These are phyloP conservation scores for Exutisphaerella laricina DNA, from an alignment of 2,329 filamentous ascomycete genomes.

Conservation along the genomic window DNA sequence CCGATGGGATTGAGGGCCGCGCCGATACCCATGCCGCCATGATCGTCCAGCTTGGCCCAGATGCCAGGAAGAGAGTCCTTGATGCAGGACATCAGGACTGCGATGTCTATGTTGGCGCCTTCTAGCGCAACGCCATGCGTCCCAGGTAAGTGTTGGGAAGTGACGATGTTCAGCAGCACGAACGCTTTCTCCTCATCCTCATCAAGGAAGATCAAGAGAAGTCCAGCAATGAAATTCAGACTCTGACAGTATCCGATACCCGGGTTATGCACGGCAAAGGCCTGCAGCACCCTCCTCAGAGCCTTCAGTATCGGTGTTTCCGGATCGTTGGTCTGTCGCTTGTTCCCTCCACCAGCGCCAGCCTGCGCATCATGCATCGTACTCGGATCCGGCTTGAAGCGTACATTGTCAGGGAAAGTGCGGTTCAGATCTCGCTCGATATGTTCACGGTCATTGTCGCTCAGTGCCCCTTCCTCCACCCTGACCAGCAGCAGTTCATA, in stretches of 20 bases:
- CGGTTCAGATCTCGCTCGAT: slow-evolving; percentile 92
- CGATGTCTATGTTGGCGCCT: slow-evolving; percentile 87
- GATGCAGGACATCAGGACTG: slow-evolving; percentile 82
- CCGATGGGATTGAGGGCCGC: slow-evolving; percentile 38
- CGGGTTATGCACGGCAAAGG: slow-evolving; percentile 86
- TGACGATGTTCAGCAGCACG: slow-evolving; percentile 89
- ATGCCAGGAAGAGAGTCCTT: slow-evolving; percentile 75
- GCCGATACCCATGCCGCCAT: slow-evolving; percentile 47
- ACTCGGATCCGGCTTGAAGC: slow-evolving; percentile 65
- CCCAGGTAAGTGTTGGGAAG: slow-evolving; percentile 77
- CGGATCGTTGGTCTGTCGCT: slow-evolving; percentile 38
- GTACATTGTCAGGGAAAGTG: slow-evolving; percentile 90
- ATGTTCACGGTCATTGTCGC: slow-evolving; percentile 71
- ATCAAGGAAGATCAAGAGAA: slow-evolving; percentile 77
- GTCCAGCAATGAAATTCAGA: slow-evolving; percentile 86
- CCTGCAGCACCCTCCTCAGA: slow-evolving; percentile 77
- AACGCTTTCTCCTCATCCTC: slow-evolving; percentile 85
- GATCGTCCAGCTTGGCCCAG: slow-evolving; percentile 82
- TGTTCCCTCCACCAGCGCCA: slow-evolving; percentile 27
- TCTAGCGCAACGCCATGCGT: slow-evolving; percentile 88
- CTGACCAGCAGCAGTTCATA: slow-evolving; percentile 64
- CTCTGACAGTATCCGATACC: slow-evolving; percentile 93
- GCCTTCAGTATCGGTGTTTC: slow-evolving; percentile 77
- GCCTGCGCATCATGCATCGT: slow-evolving; percentile 31
- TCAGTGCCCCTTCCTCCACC: slow-evolving; percentile 57